phyloP scores from a whole-genome alignment of 2,329 filamentous ascomycete genomes.

The Fusarium sambucinum region DNA sequence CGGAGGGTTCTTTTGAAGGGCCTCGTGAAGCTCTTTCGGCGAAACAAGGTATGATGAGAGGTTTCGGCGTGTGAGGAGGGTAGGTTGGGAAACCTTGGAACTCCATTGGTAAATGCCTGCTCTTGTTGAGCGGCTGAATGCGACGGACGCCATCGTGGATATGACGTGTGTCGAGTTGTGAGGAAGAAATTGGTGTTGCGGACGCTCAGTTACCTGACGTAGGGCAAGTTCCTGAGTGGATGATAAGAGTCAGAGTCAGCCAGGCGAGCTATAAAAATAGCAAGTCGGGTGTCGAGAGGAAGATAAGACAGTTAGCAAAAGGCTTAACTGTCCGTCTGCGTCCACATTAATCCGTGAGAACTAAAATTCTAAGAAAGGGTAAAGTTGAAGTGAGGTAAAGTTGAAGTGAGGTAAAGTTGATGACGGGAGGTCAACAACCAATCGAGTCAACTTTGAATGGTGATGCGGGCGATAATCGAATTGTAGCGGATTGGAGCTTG shows the following conservation, averaged over 20 bases:
- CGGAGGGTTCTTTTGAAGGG: constrained; percentile 83
- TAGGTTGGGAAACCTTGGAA: constrained; percentile 50
- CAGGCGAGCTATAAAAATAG: constrained; percentile 3
- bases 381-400: constrained; percentile 33
- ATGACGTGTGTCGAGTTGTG: constrained; percentile 20
- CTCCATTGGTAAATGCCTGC: constrained; percentile 55
- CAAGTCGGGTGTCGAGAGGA: constrained; percentile 10
- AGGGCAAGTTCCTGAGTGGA: constrained; percentile 37
- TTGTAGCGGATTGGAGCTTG: constrained; percentile 39
- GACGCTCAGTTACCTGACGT: constrained; percentile 35
- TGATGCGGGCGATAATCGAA: constrained; percentile 39
- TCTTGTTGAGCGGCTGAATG: constrained; percentile 59
- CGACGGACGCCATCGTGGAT: constrained; percentile 58
- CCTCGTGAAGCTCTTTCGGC: constrained; percentile 83
- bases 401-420: constrained; percentile 40
- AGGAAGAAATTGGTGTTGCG: constrained; percentile 20
- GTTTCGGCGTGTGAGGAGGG: constrained; percentile 48
- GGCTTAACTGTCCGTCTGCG: constrained; percentile 41
- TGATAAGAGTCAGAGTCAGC: constrained; percentile 41
- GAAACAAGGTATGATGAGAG: constrained; percentile 89
- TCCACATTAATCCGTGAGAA: constrained; percentile 43
- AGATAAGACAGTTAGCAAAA: constrained; percentile 36
- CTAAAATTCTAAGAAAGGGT: constrained; percentile 16
- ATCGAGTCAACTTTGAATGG: constrained; percentile 38
- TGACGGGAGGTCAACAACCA: constrained; percentile 42